Conservation (phyloP, 371 early-diverging fungal species). For the Mortierella sp. region DNA sequence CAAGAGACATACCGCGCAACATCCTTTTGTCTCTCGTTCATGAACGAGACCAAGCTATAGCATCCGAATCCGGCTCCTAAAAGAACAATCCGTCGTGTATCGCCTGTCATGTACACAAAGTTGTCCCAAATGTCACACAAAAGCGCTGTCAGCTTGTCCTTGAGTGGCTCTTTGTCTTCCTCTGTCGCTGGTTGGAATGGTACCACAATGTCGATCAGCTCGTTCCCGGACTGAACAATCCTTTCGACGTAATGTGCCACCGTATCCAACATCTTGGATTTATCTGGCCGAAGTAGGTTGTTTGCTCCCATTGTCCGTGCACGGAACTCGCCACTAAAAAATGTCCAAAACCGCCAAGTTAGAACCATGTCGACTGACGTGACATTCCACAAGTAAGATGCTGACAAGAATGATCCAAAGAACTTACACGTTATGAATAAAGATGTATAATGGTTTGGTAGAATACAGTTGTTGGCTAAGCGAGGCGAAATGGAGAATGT, state of each 20-base stretch:
- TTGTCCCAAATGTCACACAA: conserved; percentile 57
- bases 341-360: background rate
- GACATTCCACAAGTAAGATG: background rate
- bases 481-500: background rate
- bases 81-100: conserved; percentile 36
- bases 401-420: background rate
- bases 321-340: conserved; percentile 47
- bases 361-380: background rate
- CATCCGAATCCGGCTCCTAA: conserved; percentile 50
- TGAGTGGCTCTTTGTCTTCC: conserved; percentile 39
- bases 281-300: conserved; percentile 52
- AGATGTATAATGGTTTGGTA: conserved; percentile 43
- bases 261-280: conserved; percentile 38
- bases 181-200: conserved; percentile 52
- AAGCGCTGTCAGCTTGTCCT: conserved; percentile 41
- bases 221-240: conserved; percentile 39
- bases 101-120: conserved; percentile 35
- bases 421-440: conserved; percentile 53
- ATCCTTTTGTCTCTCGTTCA: conserved; percentile 56
- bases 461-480: conserved; percentile 41
- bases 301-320: conserved; percentile 42
- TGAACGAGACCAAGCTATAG: conserved; percentile 46
- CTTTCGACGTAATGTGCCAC: conserved; percentile 53
- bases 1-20: conserved; percentile 39
- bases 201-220: conserved; percentile 48